Conservation (phyloP, 208 protist genomes). For the Zelonia costaricensis region DNA sequence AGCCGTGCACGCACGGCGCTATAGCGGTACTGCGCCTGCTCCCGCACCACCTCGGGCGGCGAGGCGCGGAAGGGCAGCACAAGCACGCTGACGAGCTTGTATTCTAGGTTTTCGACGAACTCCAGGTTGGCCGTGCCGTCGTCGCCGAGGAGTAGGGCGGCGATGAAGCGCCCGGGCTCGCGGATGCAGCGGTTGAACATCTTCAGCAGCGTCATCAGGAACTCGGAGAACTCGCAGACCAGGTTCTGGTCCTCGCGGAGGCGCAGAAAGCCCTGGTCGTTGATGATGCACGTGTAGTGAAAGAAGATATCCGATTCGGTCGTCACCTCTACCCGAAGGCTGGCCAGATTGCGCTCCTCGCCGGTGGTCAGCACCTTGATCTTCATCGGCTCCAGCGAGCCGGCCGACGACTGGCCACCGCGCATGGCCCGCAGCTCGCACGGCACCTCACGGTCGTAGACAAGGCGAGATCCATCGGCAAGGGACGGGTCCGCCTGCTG, state of each 20-base stretch:
- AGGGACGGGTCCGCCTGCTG: conserved; percentile 92
- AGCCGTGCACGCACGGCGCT: conserved; percentile 87
- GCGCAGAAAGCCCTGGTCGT: conserved; percentile 77
- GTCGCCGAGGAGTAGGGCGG: conserved; percentile 79
- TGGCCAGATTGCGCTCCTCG: conserved; percentile 72
- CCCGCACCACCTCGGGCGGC: conserved; percentile 84
- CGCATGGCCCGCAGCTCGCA: conserved; percentile 88
- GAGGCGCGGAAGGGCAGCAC: conserved; percentile 87
- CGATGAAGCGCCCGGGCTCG: conserved; percentile 87
- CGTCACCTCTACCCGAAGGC: conserved; percentile 85
- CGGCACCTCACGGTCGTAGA: conserved; percentile 93
- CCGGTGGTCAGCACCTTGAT: conserved; percentile 92
- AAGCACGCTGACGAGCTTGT: conserved; percentile 95
- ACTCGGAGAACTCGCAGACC: conserved; percentile 93
- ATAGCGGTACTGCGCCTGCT: conserved; percentile 94
- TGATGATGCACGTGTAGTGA: conserved; percentile 92
- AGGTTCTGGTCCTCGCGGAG: conserved; percentile 93
- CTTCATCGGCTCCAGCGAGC: conserved; percentile 88
- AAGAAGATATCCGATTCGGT: conserved; percentile 95
- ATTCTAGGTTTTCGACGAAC: conserved; percentile 95
- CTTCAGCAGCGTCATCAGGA: conserved; percentile 90
- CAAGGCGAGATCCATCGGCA: conserved; percentile 81
- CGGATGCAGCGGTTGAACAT: conserved; percentile 94
- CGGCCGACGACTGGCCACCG: conserved; percentile 61
- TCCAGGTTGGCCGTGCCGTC: conserved; percentile 90